Conservation (phyloP, 805 yeast genomes). For the Clavispora fructus region DNA sequence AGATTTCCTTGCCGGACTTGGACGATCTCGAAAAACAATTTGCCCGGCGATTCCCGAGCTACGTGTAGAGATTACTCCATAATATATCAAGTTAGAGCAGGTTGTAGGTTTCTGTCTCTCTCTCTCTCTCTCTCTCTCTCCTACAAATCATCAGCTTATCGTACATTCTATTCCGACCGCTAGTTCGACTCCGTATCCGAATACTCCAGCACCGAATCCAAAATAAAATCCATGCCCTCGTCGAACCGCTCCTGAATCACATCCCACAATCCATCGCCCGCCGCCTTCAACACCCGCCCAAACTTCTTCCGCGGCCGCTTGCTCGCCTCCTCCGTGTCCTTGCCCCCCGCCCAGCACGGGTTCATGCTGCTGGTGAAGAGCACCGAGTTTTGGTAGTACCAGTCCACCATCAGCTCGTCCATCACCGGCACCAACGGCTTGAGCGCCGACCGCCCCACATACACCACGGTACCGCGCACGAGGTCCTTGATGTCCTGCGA, state of each 20-base stretch:
- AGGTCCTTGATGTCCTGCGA: slow-evolving; percentile 47
- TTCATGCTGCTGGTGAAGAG: slow-evolving; percentile 73
- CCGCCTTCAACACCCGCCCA: slow-evolving; percentile 80
- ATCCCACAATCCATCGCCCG: slow-evolving; percentile 67
- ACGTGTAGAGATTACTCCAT: slow-evolving; percentile 26
- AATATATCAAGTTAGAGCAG: too few relatives aligned
- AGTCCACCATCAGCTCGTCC: slow-evolving; percentile 85
- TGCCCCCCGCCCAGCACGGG: slow-evolving; percentile 62
- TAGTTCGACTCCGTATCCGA: slow-evolving; percentile 10
- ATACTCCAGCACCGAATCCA: slow-evolving; percentile 61
- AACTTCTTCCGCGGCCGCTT: slow-evolving; percentile 85
- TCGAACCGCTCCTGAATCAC: slow-evolving; percentile 77
- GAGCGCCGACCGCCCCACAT: slow-evolving; percentile 62
- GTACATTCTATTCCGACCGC: background rate
- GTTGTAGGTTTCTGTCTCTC: too few relatives aligned
- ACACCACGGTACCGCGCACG: slow-evolving; percentile 67
- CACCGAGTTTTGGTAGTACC: slow-evolving; percentile 85
- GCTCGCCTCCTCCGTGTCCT: slow-evolving; percentile 24
- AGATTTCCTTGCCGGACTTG: slow-evolving; percentile 44
- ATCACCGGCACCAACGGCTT: slow-evolving; percentile 78
- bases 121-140: too few relatives aligned
- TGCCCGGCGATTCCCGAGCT: slow-evolving; percentile 56
- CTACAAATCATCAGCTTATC: background rate
- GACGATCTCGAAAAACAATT: slow-evolving; percentile 58
- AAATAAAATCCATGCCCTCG: slow-evolving; percentile 78